Base-by-base conservation (phyloP, 352 stramenopile genomes). In the Phytophthora brassicae region DNA sequence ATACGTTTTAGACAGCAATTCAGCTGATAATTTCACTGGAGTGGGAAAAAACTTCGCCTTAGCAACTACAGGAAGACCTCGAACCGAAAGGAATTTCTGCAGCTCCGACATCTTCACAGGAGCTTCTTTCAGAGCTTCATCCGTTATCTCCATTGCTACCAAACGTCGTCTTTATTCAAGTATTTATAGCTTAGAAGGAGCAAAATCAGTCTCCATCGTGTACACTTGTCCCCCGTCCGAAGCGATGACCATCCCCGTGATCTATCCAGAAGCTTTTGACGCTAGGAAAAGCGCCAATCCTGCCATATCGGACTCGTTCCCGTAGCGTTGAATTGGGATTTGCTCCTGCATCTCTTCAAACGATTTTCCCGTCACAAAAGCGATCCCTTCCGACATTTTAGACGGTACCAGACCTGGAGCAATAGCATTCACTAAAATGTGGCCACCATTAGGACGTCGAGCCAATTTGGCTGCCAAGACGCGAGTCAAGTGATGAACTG, bases 361-460 rank as follows among this genome's bases (percentile, higher is more conserved):
- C 11, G 63, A 57, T 29, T 61, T 76, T 2, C 79, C 66, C 2
- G 70, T 81, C 51, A 73, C 67, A n/a, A 81, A 74, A 3, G 71
- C 63, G 28, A 98, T 77, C 12, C 89, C 89, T 23, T 90, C 66
- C 8, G 84, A 84, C 96, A 99, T 97, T 48, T 88, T 86, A 29
- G 80, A 93, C 3, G 86, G 89, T 14, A 98, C 87, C 57, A 97
- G 89, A 14, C 96, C 95, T 4, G 94, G 96, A 2, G 92, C 90
- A 17, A 99, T 84, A 23, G 86, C 87, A 72, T 99, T 99, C n/a
- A 98, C 95, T 4, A 96, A 91, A 56, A 99, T 98, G 66, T 90
- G 78, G 26, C 93, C 83, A 29, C 82, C 81, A 36, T 91, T 89
- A 13, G 80, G 73, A 7, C 76, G 81, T 23, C 77, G 77, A 51